These are phyloP conservation scores for Astraeus odoratus DNA, from an alignment of 768 basidiomycete genomes.

Conservation along the genomic window DNA sequence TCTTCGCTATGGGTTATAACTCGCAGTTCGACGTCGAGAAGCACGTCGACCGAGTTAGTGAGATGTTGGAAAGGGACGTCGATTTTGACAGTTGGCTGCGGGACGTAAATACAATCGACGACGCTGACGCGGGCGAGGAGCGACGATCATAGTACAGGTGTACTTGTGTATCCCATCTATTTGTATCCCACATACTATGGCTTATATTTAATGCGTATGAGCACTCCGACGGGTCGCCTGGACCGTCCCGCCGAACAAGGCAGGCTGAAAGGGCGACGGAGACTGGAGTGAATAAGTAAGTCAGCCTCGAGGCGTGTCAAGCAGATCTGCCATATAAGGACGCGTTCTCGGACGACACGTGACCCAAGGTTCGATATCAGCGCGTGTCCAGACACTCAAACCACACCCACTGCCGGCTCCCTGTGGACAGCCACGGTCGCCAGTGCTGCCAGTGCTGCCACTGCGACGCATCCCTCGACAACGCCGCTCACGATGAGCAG, in stretches of 20 bases:
- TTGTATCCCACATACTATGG: constrained; percentile 8
- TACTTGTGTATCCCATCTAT: constrained; percentile 2
- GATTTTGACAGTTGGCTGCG: constrained; percentile 50
- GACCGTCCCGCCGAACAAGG: constrained; percentile 14
- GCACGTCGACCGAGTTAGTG: constrained; percentile 46
- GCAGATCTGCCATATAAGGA: constrained; percentile 9
- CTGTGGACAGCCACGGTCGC: constrained; percentile 19
- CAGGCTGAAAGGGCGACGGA: constrained; percentile 24
- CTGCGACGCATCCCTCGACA: constrained; percentile 10
- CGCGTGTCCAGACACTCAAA: constrained; percentile 21
- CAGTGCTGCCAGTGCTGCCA: too few relatives aligned
- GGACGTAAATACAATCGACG: constrained; percentile 31
- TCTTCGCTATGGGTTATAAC: constrained; percentile 40
- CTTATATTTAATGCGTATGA: constrained; percentile 10
- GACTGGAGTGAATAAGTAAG: too few relatives aligned
- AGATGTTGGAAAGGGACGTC: constrained; percentile 51
- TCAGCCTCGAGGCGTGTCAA: constrained; percentile 11
- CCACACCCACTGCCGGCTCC: too few relatives aligned
- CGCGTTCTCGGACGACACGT: constrained; percentile 24
- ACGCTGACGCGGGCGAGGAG: constrained; percentile 13
- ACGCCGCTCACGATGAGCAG: constrained; percentile 26
- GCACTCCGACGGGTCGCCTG: constrained; percentile 6
- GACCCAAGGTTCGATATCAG: constrained; percentile 30
- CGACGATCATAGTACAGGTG: constrained; percentile 5
- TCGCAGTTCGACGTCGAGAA: constrained; percentile 55